phyloP scores from a whole-genome alignment of 23 red algal species.

The Agarophyton chilense region DNA sequence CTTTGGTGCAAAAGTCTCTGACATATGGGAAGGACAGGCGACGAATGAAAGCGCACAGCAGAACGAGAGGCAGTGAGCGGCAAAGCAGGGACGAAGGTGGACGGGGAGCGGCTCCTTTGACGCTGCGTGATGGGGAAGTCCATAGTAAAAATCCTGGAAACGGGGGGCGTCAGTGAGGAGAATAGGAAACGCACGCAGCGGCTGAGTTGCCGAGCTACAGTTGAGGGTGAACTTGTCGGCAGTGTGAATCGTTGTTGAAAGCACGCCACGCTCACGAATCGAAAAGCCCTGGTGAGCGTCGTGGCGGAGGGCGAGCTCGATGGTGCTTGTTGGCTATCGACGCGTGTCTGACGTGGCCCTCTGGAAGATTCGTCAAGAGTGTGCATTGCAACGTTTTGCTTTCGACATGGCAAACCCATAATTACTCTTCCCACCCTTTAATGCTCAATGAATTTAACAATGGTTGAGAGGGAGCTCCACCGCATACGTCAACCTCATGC shows the following conservation, averaged over 20 bases:
- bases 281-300: background rate
- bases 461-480: too few relatives aligned
- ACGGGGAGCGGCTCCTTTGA: background rate
- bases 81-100: background rate
- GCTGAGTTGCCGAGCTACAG: too few relatives aligned
- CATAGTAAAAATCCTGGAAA: background rate
- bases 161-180: background rate
- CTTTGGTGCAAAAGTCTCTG: background rate
- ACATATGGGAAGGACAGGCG: background rate
- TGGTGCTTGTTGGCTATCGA: background rate
- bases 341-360: background rate
- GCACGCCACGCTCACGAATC: background rate
- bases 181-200: too few relatives aligned
- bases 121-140: background rate
- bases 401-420: too few relatives aligned
- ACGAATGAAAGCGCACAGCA: background rate
- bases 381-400: too few relatives aligned
- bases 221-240: background rate
- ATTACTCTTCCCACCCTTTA: too few relatives aligned
- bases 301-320: background rate
- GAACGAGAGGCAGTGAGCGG: background rate
- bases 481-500: too few relatives aligned
- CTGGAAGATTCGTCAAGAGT: background rate
- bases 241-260: background rate
- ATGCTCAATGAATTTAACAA: too few relatives aligned